Percentiles rank a stretch among this genome's conserved stretches.
Evolutionary conservation across 306 rosid genomes (phyloP).

Genomic region (Trifolium pratense): DNA sequence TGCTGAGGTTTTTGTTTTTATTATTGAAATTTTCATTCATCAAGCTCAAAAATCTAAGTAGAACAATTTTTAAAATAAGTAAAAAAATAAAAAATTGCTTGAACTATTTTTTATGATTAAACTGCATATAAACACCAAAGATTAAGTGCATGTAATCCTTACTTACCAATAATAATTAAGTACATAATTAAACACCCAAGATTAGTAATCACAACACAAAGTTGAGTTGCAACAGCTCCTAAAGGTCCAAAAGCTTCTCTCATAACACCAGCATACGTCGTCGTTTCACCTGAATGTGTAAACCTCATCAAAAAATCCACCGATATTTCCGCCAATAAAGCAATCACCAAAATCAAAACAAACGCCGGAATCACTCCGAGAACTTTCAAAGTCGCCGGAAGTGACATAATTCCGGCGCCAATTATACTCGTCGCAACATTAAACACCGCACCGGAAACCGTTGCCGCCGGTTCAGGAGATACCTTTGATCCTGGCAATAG

Average conservation of each 20-base stretch:
- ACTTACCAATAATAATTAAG: slow-evolving; percentile 82
- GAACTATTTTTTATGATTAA: neutral
- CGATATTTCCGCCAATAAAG: slow-evolving; percentile 61
- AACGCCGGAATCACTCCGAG: slow-evolving; percentile 82
- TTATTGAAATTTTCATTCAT: neutral
- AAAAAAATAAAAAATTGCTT: no score
- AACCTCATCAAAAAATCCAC: slow-evolving; percentile 83
- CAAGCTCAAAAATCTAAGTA: neutral
- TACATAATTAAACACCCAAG: slow-evolving; percentile 87
- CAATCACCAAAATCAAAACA: slow-evolving; percentile 61
- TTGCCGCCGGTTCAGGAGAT: slow-evolving; percentile 46
- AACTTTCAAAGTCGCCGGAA: slow-evolving; percentile 86
- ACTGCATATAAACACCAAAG: neutral
- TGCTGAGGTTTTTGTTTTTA: neutral
- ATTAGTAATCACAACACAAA: slow-evolving; percentile 72
- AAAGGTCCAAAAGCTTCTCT: slow-evolving; percentile 72
- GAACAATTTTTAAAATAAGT: neutral
- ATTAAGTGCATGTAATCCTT: neutral
- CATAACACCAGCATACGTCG: slow-evolving; percentile 88
- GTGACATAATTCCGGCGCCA: slow-evolving; percentile 98
- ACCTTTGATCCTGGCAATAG: slow-evolving; percentile 48
- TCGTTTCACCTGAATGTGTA: slow-evolving; percentile 68
- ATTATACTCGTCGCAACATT: slow-evolving; percentile 83
- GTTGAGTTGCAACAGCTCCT: slow-evolving; percentile 69
- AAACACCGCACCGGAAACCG: slow-evolving; percentile 78